phyloP scores from a whole-genome alignment of 2,329 filamentous ascomycete genomes.

The Epichloe aotearoae region DNA sequence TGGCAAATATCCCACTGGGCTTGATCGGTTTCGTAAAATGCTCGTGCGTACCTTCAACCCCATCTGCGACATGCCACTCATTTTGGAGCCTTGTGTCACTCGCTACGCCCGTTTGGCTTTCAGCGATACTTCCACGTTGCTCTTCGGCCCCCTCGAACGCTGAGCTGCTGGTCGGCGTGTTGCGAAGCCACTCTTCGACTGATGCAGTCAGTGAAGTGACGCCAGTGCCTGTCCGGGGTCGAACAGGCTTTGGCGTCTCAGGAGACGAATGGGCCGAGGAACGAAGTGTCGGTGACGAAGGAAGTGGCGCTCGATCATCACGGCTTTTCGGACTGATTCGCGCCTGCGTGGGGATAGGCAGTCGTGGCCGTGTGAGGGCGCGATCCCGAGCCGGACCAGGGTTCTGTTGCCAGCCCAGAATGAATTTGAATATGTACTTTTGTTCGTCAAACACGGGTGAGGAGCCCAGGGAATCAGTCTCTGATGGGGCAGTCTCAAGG shows the following conservation, averaged over 20 bases:
- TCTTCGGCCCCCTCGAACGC: background rate
- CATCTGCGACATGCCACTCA: background rate
- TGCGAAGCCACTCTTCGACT: conserved; percentile 15
- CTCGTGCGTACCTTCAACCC: conserved; percentile 12
- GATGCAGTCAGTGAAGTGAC: conserved; percentile 17
- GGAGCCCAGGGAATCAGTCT: conserved; percentile 41
- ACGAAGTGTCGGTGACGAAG: conserved; percentile 12
- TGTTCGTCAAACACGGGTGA: conserved; percentile 40
- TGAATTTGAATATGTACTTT: conserved; percentile 61
- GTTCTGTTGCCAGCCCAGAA: conserved; percentile 51
- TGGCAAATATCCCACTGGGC: conserved; percentile 31
- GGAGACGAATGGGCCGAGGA: background rate
- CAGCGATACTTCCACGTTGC: background rate
- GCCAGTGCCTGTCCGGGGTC: background rate
- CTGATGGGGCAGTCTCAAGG: conserved; percentile 26
- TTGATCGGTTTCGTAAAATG: conserved; percentile 29
- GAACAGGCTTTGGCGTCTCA: background rate
- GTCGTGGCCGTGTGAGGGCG: conserved; percentile 51
- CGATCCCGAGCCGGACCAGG: conserved; percentile 43
- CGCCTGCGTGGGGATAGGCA: conserved; percentile 58
- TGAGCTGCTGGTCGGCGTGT: conserved; percentile 5
- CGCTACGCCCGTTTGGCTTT: conserved; percentile 1
- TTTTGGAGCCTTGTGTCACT: background rate
- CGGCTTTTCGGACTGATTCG: conserved; percentile 32
- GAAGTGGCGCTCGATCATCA: conserved; percentile 14